Percentiles rank a stretch among this genome's conserved stretches.
These are phyloP conservation scores for Serendipita sp. DNA, from an alignment of 768 basidiomycete genomes.

Conservation along the genomic window DNA sequence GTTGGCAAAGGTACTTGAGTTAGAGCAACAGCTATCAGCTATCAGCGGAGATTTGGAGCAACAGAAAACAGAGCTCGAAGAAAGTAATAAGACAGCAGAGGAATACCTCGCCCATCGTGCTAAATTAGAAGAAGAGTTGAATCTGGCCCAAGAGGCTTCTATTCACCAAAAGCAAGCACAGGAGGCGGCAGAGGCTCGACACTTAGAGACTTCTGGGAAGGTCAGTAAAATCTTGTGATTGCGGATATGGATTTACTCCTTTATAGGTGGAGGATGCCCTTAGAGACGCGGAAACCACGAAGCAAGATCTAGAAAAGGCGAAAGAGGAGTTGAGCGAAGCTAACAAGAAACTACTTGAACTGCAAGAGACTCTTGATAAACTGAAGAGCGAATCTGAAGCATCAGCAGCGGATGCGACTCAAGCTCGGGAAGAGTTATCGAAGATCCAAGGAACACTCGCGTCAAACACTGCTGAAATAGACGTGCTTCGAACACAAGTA, in stretches of 20 bases:
- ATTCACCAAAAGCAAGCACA: constrained; percentile 2
- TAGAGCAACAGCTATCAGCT: constrained; percentile 6
- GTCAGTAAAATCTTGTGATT: background rate
- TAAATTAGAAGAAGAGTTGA: background rate
- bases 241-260: background rate
- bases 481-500: constrained; percentile 31
- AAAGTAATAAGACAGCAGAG: constrained; percentile 33
- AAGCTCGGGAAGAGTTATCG: constrained; percentile 27
- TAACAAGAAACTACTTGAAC: constrained; percentile 46
- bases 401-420: constrained; percentile 33
- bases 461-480: constrained; percentile 26
- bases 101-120: constrained; percentile 4
- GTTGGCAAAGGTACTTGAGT: constrained; percentile 2
- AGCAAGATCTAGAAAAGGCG: constrained; percentile 44
- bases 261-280: constrained; percentile 21
- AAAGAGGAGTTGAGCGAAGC: constrained; percentile 40
- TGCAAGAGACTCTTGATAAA: constrained; percentile 41
- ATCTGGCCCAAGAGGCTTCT: background rate
- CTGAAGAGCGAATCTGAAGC: constrained; percentile 35
- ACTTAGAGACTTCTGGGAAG: background rate
- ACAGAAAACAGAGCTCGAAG: constrained; percentile 26
- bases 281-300: constrained; percentile 27
- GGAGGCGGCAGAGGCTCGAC: background rate
- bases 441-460: background rate
- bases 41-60: constrained; percentile 12